phyloP scores from a whole-genome alignment of 1,284 basidiomycete species.

The Termitomyces sp. region DNA sequence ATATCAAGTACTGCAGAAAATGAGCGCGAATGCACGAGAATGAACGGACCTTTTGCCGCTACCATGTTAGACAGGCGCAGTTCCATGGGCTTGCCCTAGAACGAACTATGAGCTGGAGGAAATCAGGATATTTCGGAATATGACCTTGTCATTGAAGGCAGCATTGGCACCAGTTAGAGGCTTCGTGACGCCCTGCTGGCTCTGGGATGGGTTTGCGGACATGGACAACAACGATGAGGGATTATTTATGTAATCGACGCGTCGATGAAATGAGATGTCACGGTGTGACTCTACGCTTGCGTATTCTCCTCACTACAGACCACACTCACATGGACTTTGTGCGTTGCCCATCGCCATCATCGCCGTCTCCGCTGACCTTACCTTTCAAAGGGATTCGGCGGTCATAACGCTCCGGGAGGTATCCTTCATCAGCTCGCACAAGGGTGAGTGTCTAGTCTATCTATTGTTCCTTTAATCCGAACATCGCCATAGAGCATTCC shows the following conservation, averaged over 20 bases:
- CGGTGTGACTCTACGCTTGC: slow-evolving; percentile 26
- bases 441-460: slow-evolving; percentile 32
- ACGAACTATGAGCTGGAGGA: slow-evolving; percentile 28
- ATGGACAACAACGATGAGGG: slow-evolving; percentile 32
- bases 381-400: slow-evolving; percentile 38
- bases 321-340: slow-evolving; percentile 57
- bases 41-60: slow-evolving; percentile 80
- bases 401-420: slow-evolving; percentile 49
- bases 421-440: slow-evolving; percentile 61
- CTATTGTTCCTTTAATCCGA: slow-evolving; percentile 10
- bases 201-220: slow-evolving; percentile 28
- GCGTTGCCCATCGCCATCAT: slow-evolving; percentile 24
- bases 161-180: slow-evolving; percentile 53
- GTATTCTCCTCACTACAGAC: slow-evolving; percentile 14
- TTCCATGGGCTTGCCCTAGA: slow-evolving; percentile 87
- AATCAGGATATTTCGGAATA: not conserved
- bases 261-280: slow-evolving; percentile 28
- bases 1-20: not conserved
- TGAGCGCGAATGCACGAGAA: not conserved
- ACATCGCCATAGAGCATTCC: slow-evolving; percentile 42
- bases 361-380: slow-evolving; percentile 14
- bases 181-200: slow-evolving; percentile 33
- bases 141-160: slow-evolving; percentile 80
- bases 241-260: slow-evolving; percentile 21
- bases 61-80: slow-evolving; percentile 94